Evolutionary conservation across 805 yeast species (phyloP), one percentile per base, ranked within the genome.

Genomic region (Yarrowia alimentaria): DNA sequence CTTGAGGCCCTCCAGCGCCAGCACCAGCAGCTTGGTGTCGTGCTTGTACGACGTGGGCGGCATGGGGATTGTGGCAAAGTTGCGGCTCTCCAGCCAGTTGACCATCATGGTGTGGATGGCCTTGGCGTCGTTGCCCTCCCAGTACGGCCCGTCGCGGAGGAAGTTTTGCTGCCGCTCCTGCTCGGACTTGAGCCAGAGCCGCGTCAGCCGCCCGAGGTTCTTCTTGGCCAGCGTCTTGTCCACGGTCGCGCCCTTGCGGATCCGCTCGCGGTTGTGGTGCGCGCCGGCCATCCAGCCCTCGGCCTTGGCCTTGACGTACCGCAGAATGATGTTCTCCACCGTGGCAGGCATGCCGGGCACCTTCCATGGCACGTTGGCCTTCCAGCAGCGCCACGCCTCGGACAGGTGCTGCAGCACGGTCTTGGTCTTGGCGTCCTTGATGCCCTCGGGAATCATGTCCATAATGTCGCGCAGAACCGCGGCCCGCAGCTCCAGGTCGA

Each of bases 381-480:
- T 93, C 99, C 99, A 93, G 65, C 98, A 93, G 64, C 99, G 73
- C 99, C 99, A 93, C 0, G 99, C 99, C 65, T 93, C 99, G 62
- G 95, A 85, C 53, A 93, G 72, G 66, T 93, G 99, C 61, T 93
- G 98, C 40, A 93, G 67, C 49, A 93, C 84, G 0, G 95, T 81
- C 60, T 85, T 84, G 1, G 96, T 80, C 63, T 88, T 90, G 56
- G 78, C 85, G 61, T 87, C 93, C 60, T 86, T 83, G 55, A 93
- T 76, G 1, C 95, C 95, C 56, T 88, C 96, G 0, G 99, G 99
- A 38, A 93, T 89, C 96, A 89, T 89, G 63, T 93, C 99, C 54
- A 93, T 69, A 40, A 93, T 91, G 63, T 93, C 99, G 61, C 88
- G 89, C 86, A 93, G 80, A 0, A 93, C 98, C 32, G 96, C 83